These are phyloP conservation scores for Draba incana DNA, from an alignment of 345 rosid genomes.

Conservation along the genomic window DNA sequence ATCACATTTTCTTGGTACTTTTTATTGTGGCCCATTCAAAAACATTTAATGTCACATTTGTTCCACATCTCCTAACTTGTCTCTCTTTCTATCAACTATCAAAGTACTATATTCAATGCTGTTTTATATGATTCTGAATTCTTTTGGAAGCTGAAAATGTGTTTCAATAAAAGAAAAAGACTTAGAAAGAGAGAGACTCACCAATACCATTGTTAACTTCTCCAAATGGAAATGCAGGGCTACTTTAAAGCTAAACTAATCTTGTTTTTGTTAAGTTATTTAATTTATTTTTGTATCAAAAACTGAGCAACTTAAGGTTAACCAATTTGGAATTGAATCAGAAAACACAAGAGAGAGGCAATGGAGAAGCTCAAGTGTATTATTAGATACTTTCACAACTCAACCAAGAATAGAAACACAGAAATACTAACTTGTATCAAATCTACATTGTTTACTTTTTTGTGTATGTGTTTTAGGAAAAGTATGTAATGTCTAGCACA, in stretches of 20 bases:
- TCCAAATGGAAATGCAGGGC: no score
- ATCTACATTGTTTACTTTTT: constrained; percentile 27
- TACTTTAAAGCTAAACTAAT: no score
- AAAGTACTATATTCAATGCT: not conserved
- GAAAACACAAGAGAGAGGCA: not conserved
- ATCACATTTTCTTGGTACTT: not conserved
- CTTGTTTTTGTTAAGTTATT: not conserved
- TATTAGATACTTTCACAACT: constrained; percentile 20
- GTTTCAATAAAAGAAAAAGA: no score
- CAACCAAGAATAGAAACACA: constrained; percentile 16
- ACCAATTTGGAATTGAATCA: not conserved
- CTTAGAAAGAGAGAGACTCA: no score
- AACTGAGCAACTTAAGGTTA: not conserved
- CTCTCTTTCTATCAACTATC: not conserved
- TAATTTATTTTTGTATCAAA: not conserved
- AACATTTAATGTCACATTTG: constrained; percentile 30
- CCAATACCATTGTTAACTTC: no score
- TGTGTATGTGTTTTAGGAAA: constrained; percentile 12
- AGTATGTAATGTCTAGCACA: constrained; percentile 31
- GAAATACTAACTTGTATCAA: constrained; percentile 11
- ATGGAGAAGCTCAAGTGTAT: constrained; percentile 12
- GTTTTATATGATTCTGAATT: not conserved
- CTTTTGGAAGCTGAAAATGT: no score
- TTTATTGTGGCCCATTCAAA: constrained; percentile 19
- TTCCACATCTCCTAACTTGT: constrained; percentile 20